Evolutionary conservation across 1,284 basidiomycete species (phyloP), one percentile per base, ranked within the genome.

Genomic region (Chalciporus sp.): DNA sequence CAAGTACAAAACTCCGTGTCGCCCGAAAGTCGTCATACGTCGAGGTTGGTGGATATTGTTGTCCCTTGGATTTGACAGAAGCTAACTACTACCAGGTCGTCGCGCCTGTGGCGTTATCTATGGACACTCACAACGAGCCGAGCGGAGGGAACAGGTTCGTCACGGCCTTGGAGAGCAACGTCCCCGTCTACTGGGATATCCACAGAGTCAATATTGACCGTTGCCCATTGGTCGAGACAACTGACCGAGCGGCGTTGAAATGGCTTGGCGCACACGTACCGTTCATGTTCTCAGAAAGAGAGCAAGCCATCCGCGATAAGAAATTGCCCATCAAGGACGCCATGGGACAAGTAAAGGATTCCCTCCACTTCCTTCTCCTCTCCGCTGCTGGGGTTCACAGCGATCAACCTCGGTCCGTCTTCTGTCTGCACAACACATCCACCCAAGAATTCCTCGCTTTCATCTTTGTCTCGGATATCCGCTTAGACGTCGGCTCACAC

Each of bases 1-100:
- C 51, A n/a, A 65, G 64, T 17, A 48, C 63, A 2, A 80, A 70
- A 58, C 52, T 78, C 3, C 73, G 78, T 7, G 62, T 84, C 28
- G 82, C 80, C 7, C 74, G 83, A 28, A 79, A 76, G 57, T 84
- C 81, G 4, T 70, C 62, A 19, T 84, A 78, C 56, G 70, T 83
- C 9, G 81, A 85, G 71, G 82, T 82, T 29, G 29, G 7, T 35
- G 31, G 8, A 23, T 19, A 3, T n/a, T 12, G 23, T 31, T 11
- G 29, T 8, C 4, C 0, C 4, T 20, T 37, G 10, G n/a, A 27
- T 7, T 14, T 14, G 43, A 2, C 33, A 19, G 17, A 27, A 1
- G 7, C 17, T 61, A 35, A 67, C 31, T 11, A 12, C 3, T 27
- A 12, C 7, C 39, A 73, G 76, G 47, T 74, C 23, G 64, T 68